phyloP scores from a whole-genome alignment of 2,329 filamentous ascomycete genomes.

The Botrytis medusae region DNA sequence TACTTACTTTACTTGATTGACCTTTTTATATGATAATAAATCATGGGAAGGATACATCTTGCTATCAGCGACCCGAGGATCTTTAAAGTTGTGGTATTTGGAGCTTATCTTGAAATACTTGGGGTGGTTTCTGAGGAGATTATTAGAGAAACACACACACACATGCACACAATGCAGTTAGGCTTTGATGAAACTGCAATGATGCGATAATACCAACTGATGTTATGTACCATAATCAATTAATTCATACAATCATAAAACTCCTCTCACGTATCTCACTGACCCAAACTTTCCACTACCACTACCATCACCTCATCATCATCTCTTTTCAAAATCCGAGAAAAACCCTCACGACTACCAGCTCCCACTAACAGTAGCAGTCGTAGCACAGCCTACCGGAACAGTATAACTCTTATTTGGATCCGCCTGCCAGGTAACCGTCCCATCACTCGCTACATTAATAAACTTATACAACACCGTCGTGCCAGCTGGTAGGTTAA shows the following conservation, averaged over 20 bases:
- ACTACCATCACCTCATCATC: neutral
- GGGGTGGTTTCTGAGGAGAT: neutral
- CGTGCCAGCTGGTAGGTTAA: conserved; percentile 56
- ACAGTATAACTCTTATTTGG: conserved; percentile 37
- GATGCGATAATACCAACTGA: neutral
- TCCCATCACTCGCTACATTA: conserved; percentile 54
- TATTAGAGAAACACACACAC: neutral
- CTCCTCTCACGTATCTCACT: neutral
- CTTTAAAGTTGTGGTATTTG: neutral
- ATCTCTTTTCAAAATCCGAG: neutral
- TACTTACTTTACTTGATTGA: neutral
- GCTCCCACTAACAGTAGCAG: conserved; percentile 29
- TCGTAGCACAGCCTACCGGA: conserved; percentile 32
- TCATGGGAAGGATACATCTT: neutral
- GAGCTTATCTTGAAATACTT: neutral
- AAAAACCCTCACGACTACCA: conserved; percentile 27
- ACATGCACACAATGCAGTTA: neutral
- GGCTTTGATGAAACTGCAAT: neutral
- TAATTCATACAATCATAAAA: neutral
- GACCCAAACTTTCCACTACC: neutral
- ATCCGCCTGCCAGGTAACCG: conserved; percentile 64
- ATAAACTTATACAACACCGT: conserved; percentile 69
- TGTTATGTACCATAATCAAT: neutral
- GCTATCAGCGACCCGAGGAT: neutral
- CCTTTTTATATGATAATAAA: neutral